Percentiles rank a stretch among this genome's conserved stretches.
These are phyloP conservation scores for Tagetes patula DNA, from an alignment of 129 eudicot species.

Conservation along the genomic window DNA sequence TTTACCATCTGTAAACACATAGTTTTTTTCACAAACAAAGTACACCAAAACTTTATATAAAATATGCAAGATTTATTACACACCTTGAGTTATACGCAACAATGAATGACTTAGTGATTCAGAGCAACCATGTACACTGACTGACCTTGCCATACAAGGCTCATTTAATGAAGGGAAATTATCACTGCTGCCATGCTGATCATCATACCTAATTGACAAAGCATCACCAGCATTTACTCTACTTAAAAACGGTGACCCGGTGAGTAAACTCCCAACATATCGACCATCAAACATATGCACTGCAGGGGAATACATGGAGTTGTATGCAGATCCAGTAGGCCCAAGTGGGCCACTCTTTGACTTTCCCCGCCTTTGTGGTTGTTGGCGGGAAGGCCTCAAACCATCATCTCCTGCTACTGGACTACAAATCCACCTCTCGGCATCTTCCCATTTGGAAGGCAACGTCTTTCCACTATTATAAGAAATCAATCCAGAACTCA, in stretches of 20 bases:
- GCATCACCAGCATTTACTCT: conserved; percentile 51
- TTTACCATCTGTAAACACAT: conserved; percentile 50
- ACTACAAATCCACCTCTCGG: conserved; percentile 95
- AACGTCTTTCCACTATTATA: conserved; percentile 65
- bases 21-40: neutral
- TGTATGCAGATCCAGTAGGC: conserved; percentile 72
- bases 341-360: conserved; percentile 97
- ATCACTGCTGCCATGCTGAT: conserved; percentile 38
- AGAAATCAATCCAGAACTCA: conserved; percentile 54
- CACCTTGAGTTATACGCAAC: conserved; percentile 58
- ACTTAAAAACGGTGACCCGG: conserved; percentile 70
- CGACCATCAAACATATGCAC: conserved; percentile 62
- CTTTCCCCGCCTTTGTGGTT: conserved; percentile 63
- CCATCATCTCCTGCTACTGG: conserved; percentile 64
- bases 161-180: conserved; percentile 46
- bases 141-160: conserved; percentile 89
- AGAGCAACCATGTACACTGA: conserved; percentile 94
- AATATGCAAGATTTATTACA: neutral
- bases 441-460: conserved; percentile 99
- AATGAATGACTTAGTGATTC: conserved; percentile 63
- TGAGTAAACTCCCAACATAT: conserved; percentile 42
- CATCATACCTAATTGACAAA: conserved; percentile 38
- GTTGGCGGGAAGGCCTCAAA: conserved; percentile 46
- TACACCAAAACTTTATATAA: neutral
- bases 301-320: conserved; percentile 73